phyloP scores from a whole-genome alignment of 2,329 filamentous ascomycete genomes.

The Paracoccidioides brasiliensis region DNA sequence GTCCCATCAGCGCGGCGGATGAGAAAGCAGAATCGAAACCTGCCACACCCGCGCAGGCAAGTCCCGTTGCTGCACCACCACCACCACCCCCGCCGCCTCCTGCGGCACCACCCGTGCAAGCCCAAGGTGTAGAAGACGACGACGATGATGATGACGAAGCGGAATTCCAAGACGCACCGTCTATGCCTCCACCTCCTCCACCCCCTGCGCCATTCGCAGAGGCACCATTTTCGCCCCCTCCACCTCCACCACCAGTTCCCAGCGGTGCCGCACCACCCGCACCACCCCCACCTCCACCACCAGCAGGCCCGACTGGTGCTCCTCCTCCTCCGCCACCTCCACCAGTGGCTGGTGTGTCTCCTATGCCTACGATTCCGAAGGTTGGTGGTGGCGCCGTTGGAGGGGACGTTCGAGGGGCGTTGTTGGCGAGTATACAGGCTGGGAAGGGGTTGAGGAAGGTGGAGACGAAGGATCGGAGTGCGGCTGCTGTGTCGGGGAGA shows the following conservation, averaged over 20 bases:
- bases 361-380: slow-evolving; percentile 27
- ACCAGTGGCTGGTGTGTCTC: slow-evolving; percentile 26
- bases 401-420: slow-evolving; percentile 37
- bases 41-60: slow-evolving; percentile 33
- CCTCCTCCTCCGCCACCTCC: slow-evolving; percentile 27
- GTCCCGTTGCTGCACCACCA: slow-evolving; percentile 26
- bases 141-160: slow-evolving; percentile 14
- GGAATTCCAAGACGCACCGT: slow-evolving; percentile 21
- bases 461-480: slow-evolving; percentile 75
- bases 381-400: slow-evolving; percentile 8
- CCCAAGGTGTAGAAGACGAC: slow-evolving; percentile 30
- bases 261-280: slow-evolving; percentile 23
- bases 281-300: slow-evolving; percentile 31
- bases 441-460: slow-evolving; percentile 76
- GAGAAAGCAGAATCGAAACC: slow-evolving; percentile 44
- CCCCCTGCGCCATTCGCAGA: slow-evolving; percentile 21
- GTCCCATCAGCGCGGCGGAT: slow-evolving; percentile 71
- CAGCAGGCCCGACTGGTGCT: slow-evolving; percentile 18
- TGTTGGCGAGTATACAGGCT: slow-evolving; percentile 71
- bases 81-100: slow-evolving; percentile 33
- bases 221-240: slow-evolving; percentile 20
- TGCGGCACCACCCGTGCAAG: slow-evolving; percentile 22
- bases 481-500: slow-evolving; percentile 57
- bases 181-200: slow-evolving; percentile 35
- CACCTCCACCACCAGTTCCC: slow-evolving; percentile 17